These are phyloP conservation scores for Solanum aculeatissimum DNA, from an alignment of 305 asterid species.

Conservation along the genomic window DNA sequence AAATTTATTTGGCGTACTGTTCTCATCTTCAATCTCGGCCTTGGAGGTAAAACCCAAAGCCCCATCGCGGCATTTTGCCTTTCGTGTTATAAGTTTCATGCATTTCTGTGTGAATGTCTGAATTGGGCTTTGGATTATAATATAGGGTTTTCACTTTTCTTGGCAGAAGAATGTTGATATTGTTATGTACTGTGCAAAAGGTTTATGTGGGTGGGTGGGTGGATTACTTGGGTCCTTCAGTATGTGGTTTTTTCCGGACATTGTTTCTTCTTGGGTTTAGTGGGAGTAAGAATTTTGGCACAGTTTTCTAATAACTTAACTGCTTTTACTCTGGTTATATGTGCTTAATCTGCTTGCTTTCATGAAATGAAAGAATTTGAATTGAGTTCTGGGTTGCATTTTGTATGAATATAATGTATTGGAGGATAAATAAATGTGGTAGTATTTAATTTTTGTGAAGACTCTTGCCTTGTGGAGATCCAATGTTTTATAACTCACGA, in stretches of 20 bases:
- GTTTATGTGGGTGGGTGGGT: not conserved
- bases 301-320: not conserved
- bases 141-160: not conserved
- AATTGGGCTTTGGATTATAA: not conserved
- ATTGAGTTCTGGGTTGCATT: not conserved
- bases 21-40: constrained; percentile 52
- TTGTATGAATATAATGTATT: not conserved
- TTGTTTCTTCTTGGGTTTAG: not conserved
- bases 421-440: not conserved
- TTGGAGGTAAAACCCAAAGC: constrained; percentile 36
- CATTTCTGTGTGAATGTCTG: not conserved
- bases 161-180: not conserved
- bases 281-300: not conserved
- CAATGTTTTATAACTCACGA: not conserved
- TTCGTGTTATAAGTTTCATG: not conserved
- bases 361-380: not conserved
- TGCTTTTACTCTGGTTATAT: not conserved
- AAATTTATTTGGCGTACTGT: constrained; percentile 55
- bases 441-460: not conserved
- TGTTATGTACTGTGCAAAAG: not conserved
- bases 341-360: not conserved
- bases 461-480: not conserved
- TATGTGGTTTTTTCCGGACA: not conserved
- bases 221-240: not conserved
- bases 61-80: not conserved